phyloP scores from a whole-genome alignment of 495 filamentous ascomycete genomes.

The Podospora pseudoanserina region DNA sequence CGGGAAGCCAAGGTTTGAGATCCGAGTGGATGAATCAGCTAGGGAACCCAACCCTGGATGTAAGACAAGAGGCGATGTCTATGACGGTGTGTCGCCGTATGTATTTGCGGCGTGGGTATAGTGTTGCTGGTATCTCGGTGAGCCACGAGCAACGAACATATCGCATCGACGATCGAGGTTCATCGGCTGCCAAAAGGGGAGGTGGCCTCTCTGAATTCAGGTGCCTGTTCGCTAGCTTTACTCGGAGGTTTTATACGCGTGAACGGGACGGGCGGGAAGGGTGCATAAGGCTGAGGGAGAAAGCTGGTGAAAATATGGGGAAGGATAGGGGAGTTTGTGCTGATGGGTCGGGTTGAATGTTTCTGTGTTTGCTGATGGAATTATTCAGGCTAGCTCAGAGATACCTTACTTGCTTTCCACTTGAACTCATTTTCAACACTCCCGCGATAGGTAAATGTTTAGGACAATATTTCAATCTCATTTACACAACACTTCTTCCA shows the following conservation, averaged over 20 bases:
- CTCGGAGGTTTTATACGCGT: background rate
- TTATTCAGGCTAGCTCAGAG: background rate
- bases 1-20: background rate
- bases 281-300: background rate
- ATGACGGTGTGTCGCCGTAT: background rate
- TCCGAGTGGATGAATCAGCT: background rate
- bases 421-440: too few species aligned
- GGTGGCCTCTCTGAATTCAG: background rate
- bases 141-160: background rate
- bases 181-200: conserved; percentile 1
- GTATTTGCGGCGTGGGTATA: background rate
- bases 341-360: background rate
- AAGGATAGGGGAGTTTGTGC: background rate
- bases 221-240: background rate
- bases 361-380: background rate
- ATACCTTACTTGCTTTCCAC: background rate
- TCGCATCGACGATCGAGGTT: background rate
- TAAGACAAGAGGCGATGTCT: background rate
- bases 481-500: too few species aligned
- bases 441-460: too few species aligned
- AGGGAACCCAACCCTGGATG: background rate
- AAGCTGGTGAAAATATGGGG: background rate
- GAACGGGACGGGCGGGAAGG: background rate
- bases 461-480: too few species aligned
- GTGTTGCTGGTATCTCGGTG: background rate